Evolutionary conservation across 2,329 filamentous ascomycete species (phyloP).

Genomic region (Colletotrichum liaoningense): DNA sequence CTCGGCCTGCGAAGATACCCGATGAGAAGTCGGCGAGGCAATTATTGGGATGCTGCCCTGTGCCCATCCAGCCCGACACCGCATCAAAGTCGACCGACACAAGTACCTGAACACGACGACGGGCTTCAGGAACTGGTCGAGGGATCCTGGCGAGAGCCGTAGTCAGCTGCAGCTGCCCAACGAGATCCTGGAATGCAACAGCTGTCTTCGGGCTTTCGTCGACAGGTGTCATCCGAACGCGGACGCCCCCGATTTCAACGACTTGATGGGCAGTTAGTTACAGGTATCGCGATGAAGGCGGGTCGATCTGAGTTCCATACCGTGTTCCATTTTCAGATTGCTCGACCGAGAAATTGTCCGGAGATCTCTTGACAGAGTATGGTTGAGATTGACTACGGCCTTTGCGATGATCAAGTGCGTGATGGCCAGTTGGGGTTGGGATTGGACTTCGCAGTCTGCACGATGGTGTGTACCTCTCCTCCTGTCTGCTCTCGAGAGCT

Average conservation of each 20-base stretch:
- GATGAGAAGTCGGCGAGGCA: constrained; percentile 60
- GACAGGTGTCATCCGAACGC: not conserved
- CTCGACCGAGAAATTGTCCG: not conserved
- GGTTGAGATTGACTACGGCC: no score
- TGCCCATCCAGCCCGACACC: constrained; percentile 64
- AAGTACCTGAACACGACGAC: constrained; percentile 42
- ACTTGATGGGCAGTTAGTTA: not conserved
- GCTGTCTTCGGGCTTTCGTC: not conserved
- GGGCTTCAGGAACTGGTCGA: not conserved
- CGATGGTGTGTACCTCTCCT: not conserved
- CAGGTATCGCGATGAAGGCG: not conserved
- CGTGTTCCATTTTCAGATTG: not conserved
- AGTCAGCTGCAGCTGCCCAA: not conserved
- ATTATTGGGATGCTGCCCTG: constrained; percentile 59
- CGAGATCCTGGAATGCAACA: not conserved
- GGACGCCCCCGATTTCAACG: constrained; percentile 16
- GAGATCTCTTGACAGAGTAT: not conserved
- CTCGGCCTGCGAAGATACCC: constrained; percentile 62
- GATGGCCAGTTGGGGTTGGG: not conserved
- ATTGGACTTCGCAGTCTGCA: not conserved
- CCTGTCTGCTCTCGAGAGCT: not conserved
- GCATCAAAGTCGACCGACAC: constrained; percentile 63
- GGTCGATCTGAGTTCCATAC: not conserved
- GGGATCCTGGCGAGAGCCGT: not conserved
- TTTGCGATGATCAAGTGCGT: not conserved